Evolutionary conservation across 2,329 filamentous ascomycete genomes (phyloP).

Genomic region (Pyricularia grisea): DNA sequence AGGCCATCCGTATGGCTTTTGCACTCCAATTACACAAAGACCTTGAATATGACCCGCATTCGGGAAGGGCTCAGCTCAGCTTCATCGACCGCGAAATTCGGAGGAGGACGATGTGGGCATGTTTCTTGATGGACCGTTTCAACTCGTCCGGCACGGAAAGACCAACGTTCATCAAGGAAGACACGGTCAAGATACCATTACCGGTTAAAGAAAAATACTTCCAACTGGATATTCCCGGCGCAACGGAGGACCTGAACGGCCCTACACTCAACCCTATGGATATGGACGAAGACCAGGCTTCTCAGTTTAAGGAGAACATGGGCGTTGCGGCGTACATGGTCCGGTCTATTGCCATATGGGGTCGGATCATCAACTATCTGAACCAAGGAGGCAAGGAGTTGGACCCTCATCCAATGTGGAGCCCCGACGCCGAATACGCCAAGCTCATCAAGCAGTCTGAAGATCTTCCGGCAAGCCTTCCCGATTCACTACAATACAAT

Average conservation of each 20-base stretch:
- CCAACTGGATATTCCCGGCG: constrained; percentile 79
- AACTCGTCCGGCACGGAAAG: constrained; percentile 92
- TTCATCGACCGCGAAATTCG: constrained; percentile 92
- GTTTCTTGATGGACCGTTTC: constrained; percentile 94
- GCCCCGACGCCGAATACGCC: constrained; percentile 66
- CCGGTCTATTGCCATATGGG: constrained; percentile 78
- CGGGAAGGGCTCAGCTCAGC: constrained; percentile 61
- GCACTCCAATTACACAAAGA: constrained; percentile 90
- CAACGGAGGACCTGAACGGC: constrained; percentile 76
- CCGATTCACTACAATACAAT: constrained; percentile 63
- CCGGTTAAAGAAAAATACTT: constrained; percentile 88
- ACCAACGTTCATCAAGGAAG: constrained; percentile 83
- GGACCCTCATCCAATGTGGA: constrained; percentile 74
- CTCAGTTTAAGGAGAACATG: constrained; percentile 74
- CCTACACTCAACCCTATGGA: constrained; percentile 53
- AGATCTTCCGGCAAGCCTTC: constrained; percentile 60
- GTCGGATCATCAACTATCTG: constrained; percentile 77
- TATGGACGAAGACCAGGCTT: constrained; percentile 53
- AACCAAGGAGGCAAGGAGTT: constrained; percentile 81
- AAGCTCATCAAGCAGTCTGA: constrained; percentile 62
- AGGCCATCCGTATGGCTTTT: constrained; percentile 95
- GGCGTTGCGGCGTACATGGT: constrained; percentile 89
- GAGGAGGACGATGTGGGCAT: constrained; percentile 94
- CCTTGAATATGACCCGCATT: constrained; percentile 68
- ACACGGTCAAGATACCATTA: constrained; percentile 79